Percentiles rank a stretch among this genome's conserved stretches.
Conservation (phyloP, 108 stramenopile genomes). For the Cyclotella baltica region DNA sequence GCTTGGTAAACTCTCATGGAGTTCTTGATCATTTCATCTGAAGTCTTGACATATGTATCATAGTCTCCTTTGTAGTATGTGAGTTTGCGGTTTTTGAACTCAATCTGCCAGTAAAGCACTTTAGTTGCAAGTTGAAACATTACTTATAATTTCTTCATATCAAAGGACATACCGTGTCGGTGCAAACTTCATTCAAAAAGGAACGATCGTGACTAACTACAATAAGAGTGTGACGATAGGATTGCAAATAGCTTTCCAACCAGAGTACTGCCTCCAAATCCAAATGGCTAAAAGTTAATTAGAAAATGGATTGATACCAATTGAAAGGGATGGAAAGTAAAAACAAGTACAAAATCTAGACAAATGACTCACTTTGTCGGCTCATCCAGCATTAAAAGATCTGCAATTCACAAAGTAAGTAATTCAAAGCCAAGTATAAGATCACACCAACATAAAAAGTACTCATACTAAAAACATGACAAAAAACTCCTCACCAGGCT, state of each 20-base stretch:
- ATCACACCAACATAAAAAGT: background rate
- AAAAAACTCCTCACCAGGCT: conserved; percentile 71
- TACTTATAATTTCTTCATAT: background rate
- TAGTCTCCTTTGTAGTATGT: conserved; percentile 97
- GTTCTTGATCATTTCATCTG: conserved; percentile 86
- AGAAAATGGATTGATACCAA: background rate
- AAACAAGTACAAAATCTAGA: conserved; percentile 25
- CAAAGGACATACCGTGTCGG: conserved; percentile 63
- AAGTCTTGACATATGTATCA: conserved; percentile 91
- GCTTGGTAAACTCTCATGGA: conserved; percentile 93
- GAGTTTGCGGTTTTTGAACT: conserved; percentile 81
- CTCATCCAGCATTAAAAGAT: conserved; percentile 81
- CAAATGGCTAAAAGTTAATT: conserved; percentile 79
- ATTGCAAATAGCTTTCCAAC: conserved; percentile 89
- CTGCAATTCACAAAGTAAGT: conserved; percentile 9
- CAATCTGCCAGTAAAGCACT: conserved; percentile 40
- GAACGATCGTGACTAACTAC: conserved; percentile 96
- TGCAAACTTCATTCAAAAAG: conserved; percentile 95
- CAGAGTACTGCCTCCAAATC: conserved; percentile 97
- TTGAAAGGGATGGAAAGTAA: conserved; percentile 42
- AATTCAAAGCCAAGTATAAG: background rate
- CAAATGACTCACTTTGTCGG: conserved; percentile 37
- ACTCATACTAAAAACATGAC: too few relatives aligned
- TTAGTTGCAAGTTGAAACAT: background rate
- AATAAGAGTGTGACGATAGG: conserved; percentile 91